These are phyloP conservation scores for Aspergillus carlsbadensis DNA, from an alignment of 495 filamentous ascomycete species.

Conservation along the genomic window DNA sequence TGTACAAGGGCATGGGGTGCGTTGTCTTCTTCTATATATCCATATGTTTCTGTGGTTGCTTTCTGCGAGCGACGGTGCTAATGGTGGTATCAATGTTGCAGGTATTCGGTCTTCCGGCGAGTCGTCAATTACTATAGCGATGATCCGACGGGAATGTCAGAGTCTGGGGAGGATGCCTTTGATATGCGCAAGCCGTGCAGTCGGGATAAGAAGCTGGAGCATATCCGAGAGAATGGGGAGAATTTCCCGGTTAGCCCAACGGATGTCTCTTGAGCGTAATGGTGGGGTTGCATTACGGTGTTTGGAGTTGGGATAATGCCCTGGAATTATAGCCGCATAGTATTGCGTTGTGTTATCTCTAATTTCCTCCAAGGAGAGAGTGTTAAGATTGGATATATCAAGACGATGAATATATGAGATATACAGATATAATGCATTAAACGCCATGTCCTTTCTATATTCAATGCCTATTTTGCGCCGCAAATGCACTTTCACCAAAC, in stretches of 20 bases:
- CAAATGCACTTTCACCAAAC: slow-evolving; percentile 2
- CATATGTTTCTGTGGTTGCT: neutral
- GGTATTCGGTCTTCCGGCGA: slow-evolving; percentile 76
- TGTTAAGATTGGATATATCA: too few species aligned
- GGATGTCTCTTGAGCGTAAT: slow-evolving; percentile 59
- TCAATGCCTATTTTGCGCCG: neutral
- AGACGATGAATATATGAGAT: neutral
- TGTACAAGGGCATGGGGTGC: slow-evolving; percentile 90
- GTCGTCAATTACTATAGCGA: slow-evolving; percentile 92
- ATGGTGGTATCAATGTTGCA: slow-evolving; percentile 18
- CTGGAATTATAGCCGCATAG: too few species aligned
- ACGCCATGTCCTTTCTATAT: slow-evolving; percentile 1
- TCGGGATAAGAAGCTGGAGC: slow-evolving; percentile 73
- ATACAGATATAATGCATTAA: neutral
- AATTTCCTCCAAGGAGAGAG: too few species aligned
- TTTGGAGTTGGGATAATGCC: slow-evolving; percentile 15
- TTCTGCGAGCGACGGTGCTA: neutral
- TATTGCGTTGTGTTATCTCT: too few species aligned
- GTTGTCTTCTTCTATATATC: slow-evolving; percentile 18
- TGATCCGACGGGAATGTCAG: slow-evolving; percentile 57
- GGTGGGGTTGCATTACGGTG: slow-evolving; percentile 16
- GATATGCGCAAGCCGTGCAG: slow-evolving; percentile 94
- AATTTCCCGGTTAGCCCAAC: slow-evolving; percentile 74
- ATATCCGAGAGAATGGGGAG: slow-evolving; percentile 82
- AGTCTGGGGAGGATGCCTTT: slow-evolving; percentile 78